Base-by-base conservation (phyloP, 768 basidiomycete genomes). In the Pleurotus cornucopiae region DNA sequence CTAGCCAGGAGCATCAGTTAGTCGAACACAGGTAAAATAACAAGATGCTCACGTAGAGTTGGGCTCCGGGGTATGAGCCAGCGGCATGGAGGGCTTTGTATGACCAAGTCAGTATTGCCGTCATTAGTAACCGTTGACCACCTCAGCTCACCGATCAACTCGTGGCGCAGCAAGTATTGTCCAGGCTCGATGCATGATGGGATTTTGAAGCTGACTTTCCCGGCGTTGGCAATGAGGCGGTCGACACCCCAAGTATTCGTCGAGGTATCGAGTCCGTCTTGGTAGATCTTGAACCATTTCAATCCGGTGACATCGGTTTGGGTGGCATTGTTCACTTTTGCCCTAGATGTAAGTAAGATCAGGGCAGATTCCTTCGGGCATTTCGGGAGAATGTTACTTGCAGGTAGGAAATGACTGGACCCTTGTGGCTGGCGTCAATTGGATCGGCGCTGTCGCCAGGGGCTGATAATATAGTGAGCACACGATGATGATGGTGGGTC, bases 261-360 rank as follows among this genome's bases (percentile, higher is more conserved):
- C 5, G 61, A 61, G 14, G 51, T 11, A 47, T 67, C 62, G 43
- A 69, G 67, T 6, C 76, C 76, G 56, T 77, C 79, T 57, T 81
- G 68, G 58, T 72, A 77, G 56, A 81, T 79, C 69, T 79, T 82
- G 71, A 82, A 82, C 80, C 80, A 81, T 52, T 74, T 66, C 6
- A 79, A 65, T n/a, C 80, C 81, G 1, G 79, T 81, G 2, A 80
- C 75, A 30, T 56, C 54, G 2, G 70, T 66, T 57, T 81, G 78
- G 0, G 73, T 73, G 5, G 82, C 82, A 58, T 68, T 69, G 30
- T 71, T 67, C 55, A 66, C 76, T 65, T 69, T 73, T 57, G 81
- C 80, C 3, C 80, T 83, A 55, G 21, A 18, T 20, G 49, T 14
- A 11, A 34, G 40, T 18, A 6, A 11, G 30, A 34, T 34, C 30